Conservation (phyloP, 345 rosid genomes). For the Pistacia vera region DNA sequence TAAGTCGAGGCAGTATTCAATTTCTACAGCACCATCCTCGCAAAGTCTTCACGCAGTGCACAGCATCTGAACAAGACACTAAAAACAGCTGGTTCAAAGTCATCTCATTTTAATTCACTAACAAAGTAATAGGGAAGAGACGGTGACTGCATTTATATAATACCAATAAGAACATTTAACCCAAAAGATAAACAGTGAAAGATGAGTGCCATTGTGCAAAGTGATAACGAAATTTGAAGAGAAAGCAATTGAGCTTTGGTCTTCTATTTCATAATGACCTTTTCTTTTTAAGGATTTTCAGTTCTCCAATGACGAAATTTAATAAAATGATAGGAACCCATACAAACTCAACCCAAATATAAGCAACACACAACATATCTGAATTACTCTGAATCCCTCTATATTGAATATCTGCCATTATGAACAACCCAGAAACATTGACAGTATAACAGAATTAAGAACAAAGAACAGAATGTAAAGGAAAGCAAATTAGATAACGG, state of each 20-base stretch:
- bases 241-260: background rate
- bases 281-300: background rate
- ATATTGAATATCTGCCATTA: too few relatives aligned
- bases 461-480: too few relatives aligned
- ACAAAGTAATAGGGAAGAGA: background rate
- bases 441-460: too few relatives aligned
- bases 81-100: too few relatives aligned
- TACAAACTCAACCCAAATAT: too few relatives aligned
- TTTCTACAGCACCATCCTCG: conserved; percentile 74
- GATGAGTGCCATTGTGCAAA: background rate
- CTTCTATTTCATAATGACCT: background rate
- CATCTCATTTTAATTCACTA: background rate
- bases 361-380: too few relatives aligned
- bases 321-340: too few relatives aligned
- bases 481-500: too few relatives aligned
- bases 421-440: too few relatives aligned
- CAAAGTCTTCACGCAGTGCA: conserved; percentile 50
- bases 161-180: background rate
- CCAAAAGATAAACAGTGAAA: background rate
- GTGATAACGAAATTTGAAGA: background rate
- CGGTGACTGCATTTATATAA: background rate
- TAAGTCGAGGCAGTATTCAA: conserved; percentile 70
- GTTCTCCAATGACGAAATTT: background rate
- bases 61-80: conserved; percentile 62
- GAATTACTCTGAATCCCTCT: too few relatives aligned